phyloP scores from a whole-genome alignment of 2,329 filamentous ascomycete species.

The Penicillium sp. region DNA sequence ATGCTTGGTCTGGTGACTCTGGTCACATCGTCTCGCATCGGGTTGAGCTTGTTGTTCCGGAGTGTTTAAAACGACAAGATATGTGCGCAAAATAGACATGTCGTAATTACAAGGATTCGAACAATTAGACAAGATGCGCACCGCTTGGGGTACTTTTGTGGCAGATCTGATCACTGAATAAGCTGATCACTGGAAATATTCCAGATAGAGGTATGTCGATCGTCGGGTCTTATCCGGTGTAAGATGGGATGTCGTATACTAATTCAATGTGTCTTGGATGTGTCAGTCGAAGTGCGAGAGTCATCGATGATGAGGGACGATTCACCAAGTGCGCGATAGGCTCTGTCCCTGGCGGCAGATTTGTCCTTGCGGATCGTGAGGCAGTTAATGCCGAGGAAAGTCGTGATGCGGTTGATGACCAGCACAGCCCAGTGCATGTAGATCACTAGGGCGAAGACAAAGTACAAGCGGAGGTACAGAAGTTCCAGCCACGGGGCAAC shows the following conservation, averaged over 20 bases:
- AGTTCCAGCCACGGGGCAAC: conserved; percentile 66
- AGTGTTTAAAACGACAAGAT: not conserved
- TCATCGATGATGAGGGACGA: conserved; percentile 10
- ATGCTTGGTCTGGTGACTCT: conserved; percentile 7
- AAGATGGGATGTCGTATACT: not conserved
- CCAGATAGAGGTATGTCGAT: not conserved
- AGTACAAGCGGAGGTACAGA: conserved; percentile 78
- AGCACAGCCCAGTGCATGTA: conserved; percentile 92
- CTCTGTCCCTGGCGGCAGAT: conserved; percentile 33
- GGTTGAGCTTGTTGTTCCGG: not conserved
- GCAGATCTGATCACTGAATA: not conserved
- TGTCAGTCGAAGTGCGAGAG: conserved; percentile 5
- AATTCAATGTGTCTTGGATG: conserved; percentile 10
- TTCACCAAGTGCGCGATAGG: conserved; percentile 37
- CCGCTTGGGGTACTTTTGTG: not conserved
- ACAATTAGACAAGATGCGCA: not conserved
- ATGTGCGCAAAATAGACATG: not conserved
- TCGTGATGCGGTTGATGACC: conserved; percentile 86
- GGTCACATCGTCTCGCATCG: not conserved
- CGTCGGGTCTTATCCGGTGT: not conserved
- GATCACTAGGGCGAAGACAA: conserved; percentile 74
- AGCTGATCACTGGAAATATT: too few species aligned
- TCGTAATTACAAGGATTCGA: conserved; percentile 13
- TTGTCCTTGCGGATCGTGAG: conserved; percentile 65
- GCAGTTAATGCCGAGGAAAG: conserved; percentile 89